Base-by-base conservation (phyloP, 1,284 basidiomycete genomes). In the Lignosus rhinocerotis region DNA sequence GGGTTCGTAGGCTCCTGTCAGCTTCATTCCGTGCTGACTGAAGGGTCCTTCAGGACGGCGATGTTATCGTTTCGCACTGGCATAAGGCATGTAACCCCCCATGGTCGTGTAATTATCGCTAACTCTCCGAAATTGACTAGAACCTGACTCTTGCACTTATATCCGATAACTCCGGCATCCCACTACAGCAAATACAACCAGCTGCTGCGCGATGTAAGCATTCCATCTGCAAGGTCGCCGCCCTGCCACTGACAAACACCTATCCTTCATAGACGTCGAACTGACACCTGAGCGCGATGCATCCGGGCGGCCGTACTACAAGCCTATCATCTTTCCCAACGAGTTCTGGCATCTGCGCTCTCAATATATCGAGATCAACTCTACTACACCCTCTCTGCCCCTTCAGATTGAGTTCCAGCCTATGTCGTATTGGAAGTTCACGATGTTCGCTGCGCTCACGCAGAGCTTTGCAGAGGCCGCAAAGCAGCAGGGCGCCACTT, bases 261-360 rank as follows among this genome's bases (percentile, higher is more conserved):
- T 57, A 56, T 32, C 49, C 19, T 21, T 21, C 54, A 43, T 54
- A 91, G 88, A 89, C 69, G 68, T 92, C 30, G 73, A 85, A 59
- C 72, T 88, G 34, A 73, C 90, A 47, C 80, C 83, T 0, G 70
- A 79, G 52, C 81, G 86, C 36, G 88, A 92, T 62, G 72, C 79
- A 36, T 84, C 83, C 30, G 88, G 85, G 11, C 80, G 78, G 7
- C 80, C 80, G 8, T 86, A 80, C 66, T 94, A 96, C 79, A 90
- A 86, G 67, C 96, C 96, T 1, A 88, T 95, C 61, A 71, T 98
- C 45, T 98, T 92, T 75, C 86, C 93, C 7, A 98, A 98, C 71
- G 94, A 98, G 71, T 98, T 98, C 75, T 98, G 95, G 94, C 80
- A 88, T 62, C 80, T 95, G 14, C 86, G 87, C 47, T 88, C 89